Conservation (phyloP, 129 eudicot genomes). For the Silybum marianum region DNA sequence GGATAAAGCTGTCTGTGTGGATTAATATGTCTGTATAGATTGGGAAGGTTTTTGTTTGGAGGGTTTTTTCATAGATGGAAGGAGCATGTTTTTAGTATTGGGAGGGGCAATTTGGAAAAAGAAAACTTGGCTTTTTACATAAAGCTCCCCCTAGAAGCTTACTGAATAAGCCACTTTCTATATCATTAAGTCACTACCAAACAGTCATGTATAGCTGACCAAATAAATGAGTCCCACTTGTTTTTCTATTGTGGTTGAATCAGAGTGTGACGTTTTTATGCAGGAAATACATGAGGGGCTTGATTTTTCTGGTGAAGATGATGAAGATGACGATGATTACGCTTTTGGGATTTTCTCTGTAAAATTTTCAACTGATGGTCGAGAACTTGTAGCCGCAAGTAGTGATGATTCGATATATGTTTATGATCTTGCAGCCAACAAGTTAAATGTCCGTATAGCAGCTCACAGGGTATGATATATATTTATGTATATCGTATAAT, state of each 20-base stretch:
- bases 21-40: no score
- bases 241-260: constrained; percentile 9
- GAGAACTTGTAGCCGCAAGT: constrained; percentile 88
- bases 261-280: constrained; percentile 1
- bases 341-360: constrained; percentile 84
- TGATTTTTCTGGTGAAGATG: constrained; percentile 57
- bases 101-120: no score
- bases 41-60: no score
- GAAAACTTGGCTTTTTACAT: no score
- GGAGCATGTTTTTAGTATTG: no score
- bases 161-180: no score
- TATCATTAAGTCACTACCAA: no score
- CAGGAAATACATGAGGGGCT: constrained; percentile 95
- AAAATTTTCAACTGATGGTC: constrained; percentile 88
- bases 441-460: constrained; percentile 58
- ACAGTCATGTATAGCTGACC: no score
- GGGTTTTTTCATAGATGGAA: no score
- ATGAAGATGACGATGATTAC: constrained; percentile 45
- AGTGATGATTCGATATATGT: constrained; percentile 72
- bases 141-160: no score
- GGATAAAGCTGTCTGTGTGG: no score
- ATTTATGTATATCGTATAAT: not conserved
- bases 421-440: constrained; percentile 74
- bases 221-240: no score
- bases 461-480: constrained; percentile 66